Evolutionary conservation across 176 grass and related monocot species (phyloP), one percentile per base, ranked within the genome.

Genomic region (Carex kokanica): DNA sequence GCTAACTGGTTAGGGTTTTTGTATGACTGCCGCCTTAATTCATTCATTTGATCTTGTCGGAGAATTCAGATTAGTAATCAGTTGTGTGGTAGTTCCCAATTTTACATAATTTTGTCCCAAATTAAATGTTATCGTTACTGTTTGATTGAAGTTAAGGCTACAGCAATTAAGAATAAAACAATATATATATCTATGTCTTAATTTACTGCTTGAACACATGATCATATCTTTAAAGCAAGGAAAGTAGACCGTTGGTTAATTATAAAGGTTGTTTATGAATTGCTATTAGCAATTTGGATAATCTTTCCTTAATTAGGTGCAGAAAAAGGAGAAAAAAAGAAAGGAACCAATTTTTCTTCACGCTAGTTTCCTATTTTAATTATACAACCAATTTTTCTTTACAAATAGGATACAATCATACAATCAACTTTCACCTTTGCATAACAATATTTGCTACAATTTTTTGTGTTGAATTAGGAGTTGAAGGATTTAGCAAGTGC

Each of bases 401-500:
- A 6, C 5, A 58, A 58, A 18, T 6, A n/a, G 56, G 17, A 6
- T 1, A 34, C 3, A 27, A 27, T 27, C 27, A 34, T 34, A n/a
- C 6, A n/a, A 18, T 3, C 17, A 0, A 8, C 16, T 18, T 4
- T 18, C 56, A 7, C 56, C 7, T 61, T 8, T 23, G 58, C n/a
- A 23, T 60, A 60, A 60, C 16, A 34, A 34, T 34, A 60, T 60
- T 21, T 60, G 58, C 5, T 60, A n/a, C 16, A 18, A 86, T 84
- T 17, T 24, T 78, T 27, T 27, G 32, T 43, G 17, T 77, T 55
- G 73, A 74, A 11, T 63, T 73, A 6, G 68, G 18, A 8, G n/a
- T 25, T 17, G 12, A 87, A 89, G 61, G 60, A 49, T 75, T 87
- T 21, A 15, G 10, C 78, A 56, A 81, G 41, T 65, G 77, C 40